phyloP scores from a whole-genome alignment of 2,329 filamentous ascomycete genomes.

The Lojkania enalia region DNA sequence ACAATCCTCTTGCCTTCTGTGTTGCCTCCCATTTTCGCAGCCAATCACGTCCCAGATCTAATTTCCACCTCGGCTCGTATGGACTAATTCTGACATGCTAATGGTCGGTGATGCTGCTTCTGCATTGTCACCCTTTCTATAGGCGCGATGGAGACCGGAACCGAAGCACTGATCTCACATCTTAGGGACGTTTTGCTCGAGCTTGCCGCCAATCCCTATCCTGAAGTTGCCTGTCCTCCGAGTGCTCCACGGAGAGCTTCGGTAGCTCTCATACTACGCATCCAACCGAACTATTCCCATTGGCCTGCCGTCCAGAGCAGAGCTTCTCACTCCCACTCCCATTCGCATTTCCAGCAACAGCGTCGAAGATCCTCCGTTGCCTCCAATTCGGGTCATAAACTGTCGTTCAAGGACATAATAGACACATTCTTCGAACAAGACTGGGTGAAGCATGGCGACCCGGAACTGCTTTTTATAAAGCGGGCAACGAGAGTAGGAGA shows the following conservation, averaged over 20 bases:
- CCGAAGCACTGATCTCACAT: conserved; percentile 42
- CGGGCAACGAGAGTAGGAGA: conserved; percentile 66
- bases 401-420: conserved; percentile 48
- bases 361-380: conserved; percentile 32
- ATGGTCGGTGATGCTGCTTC: no score
- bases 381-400: conserved; percentile 26
- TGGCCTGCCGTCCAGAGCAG: conserved; percentile 48
- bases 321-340: conserved; percentile 21
- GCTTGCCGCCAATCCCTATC: conserved; percentile 52
- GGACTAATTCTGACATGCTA: no score
- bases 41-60: no score
- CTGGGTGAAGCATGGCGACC: conserved; percentile 68
- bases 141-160: conserved; percentile 23
- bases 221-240: conserved; percentile 54
- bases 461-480: conserved; percentile 73
- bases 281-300: conserved; percentile 61
- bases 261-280: conserved; percentile 65
- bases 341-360: conserved; percentile 22
- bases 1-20: no score
- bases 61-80: no score
- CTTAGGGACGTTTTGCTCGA: conserved; percentile 49
- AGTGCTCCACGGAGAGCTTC: conserved; percentile 63
- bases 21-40: conserved; percentile 11
- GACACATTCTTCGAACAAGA: conserved; percentile 64
- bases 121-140: no score